Percentiles rank a stretch among this genome's conserved stretches.
These are phyloP conservation scores for Amaranthus tricolor DNA, from an alignment of 179 eudicot species.

Conservation along the genomic window DNA sequence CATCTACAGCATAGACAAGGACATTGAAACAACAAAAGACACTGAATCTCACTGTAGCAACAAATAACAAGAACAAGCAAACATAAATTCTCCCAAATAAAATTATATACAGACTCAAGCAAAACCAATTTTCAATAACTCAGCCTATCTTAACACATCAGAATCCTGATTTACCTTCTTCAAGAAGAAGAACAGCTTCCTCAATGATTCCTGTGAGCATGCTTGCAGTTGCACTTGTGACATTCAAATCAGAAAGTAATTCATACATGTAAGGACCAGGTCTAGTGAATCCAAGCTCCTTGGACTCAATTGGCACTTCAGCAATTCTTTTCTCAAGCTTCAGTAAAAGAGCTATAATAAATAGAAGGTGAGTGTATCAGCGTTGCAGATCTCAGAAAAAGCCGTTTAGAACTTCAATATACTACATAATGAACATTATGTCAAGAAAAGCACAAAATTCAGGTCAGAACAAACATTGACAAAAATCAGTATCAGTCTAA, in stretches of 20 bases:
- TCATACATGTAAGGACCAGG: conserved; percentile 95
- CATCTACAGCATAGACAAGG: conserved; percentile 37
- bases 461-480: conserved; percentile 13
- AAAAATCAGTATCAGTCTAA: conserved; percentile 1
- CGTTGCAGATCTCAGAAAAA: conserved; percentile 10
- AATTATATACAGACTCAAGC: not conserved
- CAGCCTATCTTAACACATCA: conserved; percentile 3
- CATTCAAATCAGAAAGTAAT: conserved; percentile 76
- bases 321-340: conserved; percentile 94
- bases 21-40: not conserved
- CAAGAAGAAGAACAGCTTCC: conserved; percentile 79
- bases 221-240: conserved; percentile 54
- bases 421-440: not conserved
- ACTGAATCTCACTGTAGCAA: conserved; percentile 8
- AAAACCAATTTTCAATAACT: not conserved
- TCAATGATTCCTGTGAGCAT: conserved; percentile 71
- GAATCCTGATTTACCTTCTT: conserved; percentile 64
- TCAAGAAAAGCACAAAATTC: not conserved
- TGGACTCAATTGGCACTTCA: conserved; percentile 79
- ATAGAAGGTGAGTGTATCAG: conserved; percentile 4
- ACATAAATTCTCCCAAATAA: conserved; percentile 1
- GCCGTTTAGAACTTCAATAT: not conserved
- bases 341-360: conserved; percentile 73
- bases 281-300: conserved; percentile 86
- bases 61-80: not conserved